Evolutionary conservation across 2,329 filamentous ascomycete species (phyloP), one percentile per base, ranked within the genome.

Genomic region (Paecilomyces sp.): DNA sequence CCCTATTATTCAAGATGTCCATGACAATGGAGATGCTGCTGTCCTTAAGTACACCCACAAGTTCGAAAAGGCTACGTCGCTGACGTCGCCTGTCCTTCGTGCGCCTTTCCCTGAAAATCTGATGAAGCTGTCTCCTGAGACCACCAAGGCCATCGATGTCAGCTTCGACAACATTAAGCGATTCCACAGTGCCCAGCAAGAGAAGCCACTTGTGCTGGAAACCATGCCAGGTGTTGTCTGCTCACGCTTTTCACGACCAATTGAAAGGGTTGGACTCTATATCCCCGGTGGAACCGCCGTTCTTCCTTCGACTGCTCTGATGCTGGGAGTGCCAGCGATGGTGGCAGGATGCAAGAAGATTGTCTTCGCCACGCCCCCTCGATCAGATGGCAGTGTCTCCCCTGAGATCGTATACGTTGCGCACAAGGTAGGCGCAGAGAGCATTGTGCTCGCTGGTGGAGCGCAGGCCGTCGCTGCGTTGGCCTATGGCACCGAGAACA

Each of bases 221-320:
- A 99, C 94, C 0, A 99, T 99, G 94, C 94, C 94, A 0, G 94
- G 94, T 33, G 92, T 99, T 3, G 82, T 94, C 30, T 99, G 94
- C 80, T 95, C 91, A 63, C 91, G 94, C 61, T 97, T 99, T 78
- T 87, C 88, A 12, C 84, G 94, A 22, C 89, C 94, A 0, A 97
- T 99, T 64, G 94, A 97, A 76, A 84, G 92, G 41, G 94, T 99
- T n/a, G 94, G 94, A 64, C 82, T 97, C 5, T 99, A 99, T 76
- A 89, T 99, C 15, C 94, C 94, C 6, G 94, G 94, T 60, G 94
- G 94, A 63, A 99, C 94, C 1, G 94, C 94, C 1, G 94, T 99
- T n/a, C 82, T 99, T 50, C 94, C 94, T 12, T 96, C 92, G 59
- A 97, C 94, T 7, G 94, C 94, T 2, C 88, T 99, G 65, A 99